Base-by-base conservation (phyloP, 768 basidiomycete genomes). In the Rhodocollybia butyracea region DNA sequence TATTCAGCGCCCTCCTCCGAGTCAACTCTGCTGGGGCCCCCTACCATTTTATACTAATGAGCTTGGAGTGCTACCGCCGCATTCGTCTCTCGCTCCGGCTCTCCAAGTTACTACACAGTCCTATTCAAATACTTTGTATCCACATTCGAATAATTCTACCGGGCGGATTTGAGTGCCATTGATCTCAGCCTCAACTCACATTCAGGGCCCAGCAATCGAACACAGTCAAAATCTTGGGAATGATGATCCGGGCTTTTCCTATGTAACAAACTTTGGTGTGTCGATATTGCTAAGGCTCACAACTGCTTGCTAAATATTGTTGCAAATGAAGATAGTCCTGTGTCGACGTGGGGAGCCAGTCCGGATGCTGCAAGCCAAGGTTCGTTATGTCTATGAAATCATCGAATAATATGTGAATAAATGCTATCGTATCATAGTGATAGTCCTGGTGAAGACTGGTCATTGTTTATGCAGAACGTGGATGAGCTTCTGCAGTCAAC, bases 401-500 rank as follows among this genome's bases (percentile, higher is more conserved):
- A n/a, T n/a, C n/a, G n/a, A n/a, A n/a, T n/a, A n/a, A n/a, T n/a
- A n/a, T n/a, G n/a, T n/a, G n/a, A n/a, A n/a, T n/a, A n/a, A n/a
- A n/a, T n/a, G n/a, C n/a, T n/a, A n/a, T n/a, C n/a, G n/a, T n/a
- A n/a, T n/a, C n/a, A n/a, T n/a, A 50, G 48, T n/a, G 22, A 36
- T 11, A 26, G 7, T 5, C 2, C 34, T 22, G 48, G 32, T 21
- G 32, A 50, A 27, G 48, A 50, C 22, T 50, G 48, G 48, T 22
- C 24, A 13, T 19, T 11, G 1, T 50, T 50, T 10, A 50, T 50
- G 48, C 21, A 22, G 19, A 50, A 50, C n/a, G 34, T 50, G 7
- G 48, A 50, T 36, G 48, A 50, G 13, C 19, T 50, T 26, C 7
- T 39, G 34, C 48, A 36, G 31, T 50, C 48, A n/a, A 34, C 48